Evolutionary conservation across 1,139 yeast species (phyloP), one percentile per base, ranked within the genome.

Genomic region (Hansenula sp.): DNA sequence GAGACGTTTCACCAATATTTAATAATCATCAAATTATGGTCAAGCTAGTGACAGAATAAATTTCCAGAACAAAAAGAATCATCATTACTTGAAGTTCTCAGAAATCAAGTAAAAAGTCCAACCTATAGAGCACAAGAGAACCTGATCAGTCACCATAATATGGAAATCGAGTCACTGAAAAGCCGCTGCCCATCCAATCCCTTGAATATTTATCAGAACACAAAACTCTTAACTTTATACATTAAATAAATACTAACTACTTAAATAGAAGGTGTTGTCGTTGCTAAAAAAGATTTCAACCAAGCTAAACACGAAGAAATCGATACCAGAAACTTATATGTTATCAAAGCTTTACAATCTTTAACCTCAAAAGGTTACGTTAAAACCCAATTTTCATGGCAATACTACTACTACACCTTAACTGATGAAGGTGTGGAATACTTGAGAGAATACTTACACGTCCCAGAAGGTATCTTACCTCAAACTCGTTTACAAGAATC

Each of bases 381-480:
- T 75, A 89, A 90, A 87, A 92, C 99, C 65, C 97, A 90, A 77
- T 92, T 92, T 85, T 92, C 98, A 66, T 92, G 99, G 99, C 97
- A 90, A 85, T 88, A 88, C 83, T 94, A 92, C 80, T 94, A 92
- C 96, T 94, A 94, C 95, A 89, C 98, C 80, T 87, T 94, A 72
- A 92, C 97, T 69, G 97, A 94, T 71, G 96, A 87, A 76, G 99
- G 99, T 82, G 94, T 94, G 58, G 96, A 89, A 69, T 92, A 79
- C 86, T 86, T 92, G 71, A 87, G 97, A 79, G 88, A 86, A 69
- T 95, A 90, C 87, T 85, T 92, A 74, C 90, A 90, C 83, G 83
- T 92, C 66, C 98, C 98, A 75, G 94, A 85, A 73, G 96, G 90
- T 75, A 85, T 92, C 73, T 94, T 90, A 71, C 99, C 99, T 70